A percentile compares a stretch with the other conserved stretches of the same genome.
Evolutionary conservation across 139 green algal species (phyloP).

Genomic region (Ettlia oleoabundans): DNA sequence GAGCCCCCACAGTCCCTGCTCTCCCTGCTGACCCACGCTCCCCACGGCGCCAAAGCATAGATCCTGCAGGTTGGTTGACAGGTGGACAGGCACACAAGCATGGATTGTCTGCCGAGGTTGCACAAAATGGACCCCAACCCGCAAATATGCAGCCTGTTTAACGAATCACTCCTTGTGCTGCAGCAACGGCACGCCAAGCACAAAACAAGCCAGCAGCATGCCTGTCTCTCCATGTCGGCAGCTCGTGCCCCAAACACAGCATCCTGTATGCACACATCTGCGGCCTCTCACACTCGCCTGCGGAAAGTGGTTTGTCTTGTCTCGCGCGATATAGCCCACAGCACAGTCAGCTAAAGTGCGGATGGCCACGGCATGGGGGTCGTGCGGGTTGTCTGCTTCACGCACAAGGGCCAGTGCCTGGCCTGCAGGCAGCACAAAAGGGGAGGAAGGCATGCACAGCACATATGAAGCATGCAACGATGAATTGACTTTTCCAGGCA

Average conservation of each 20-base stretch:
- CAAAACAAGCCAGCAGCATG: background rate
- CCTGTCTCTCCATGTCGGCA: too few species aligned
- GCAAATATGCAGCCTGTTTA: too few species aligned
- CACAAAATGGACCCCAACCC: too few species aligned
- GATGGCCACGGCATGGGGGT: slow-evolving; percentile 58
- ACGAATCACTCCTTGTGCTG: background rate
- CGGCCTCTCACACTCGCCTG: slow-evolving; percentile 29
- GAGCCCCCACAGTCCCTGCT: slow-evolving; percentile 16
- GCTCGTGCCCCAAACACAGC: too few species aligned
- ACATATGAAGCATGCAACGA: too few species aligned
- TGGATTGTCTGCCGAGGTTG: too few species aligned
- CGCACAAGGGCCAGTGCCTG: slow-evolving; percentile 49
- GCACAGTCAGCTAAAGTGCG: slow-evolving; percentile 33
- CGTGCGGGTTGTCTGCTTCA: slow-evolving; percentile 54
- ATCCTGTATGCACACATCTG: too few species aligned
- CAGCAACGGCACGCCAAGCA: background rate
- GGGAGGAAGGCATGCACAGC: background rate
- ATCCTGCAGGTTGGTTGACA: slow-evolving; percentile 14
- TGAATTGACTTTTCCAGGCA: too few species aligned
- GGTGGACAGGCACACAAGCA: too few species aligned
- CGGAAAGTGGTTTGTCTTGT: slow-evolving; percentile 36
- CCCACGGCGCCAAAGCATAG: slow-evolving; percentile 23
- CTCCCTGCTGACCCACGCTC: slow-evolving; percentile 4
- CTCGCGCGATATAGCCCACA: slow-evolving; percentile 59
- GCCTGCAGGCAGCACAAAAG: slow-evolving; percentile 26